Percentiles rank a stretch among this genome's conserved stretches.
phyloP scores from a whole-genome alignment of 345 rosid genomes.

The Bruguiera parviflora region DNA sequence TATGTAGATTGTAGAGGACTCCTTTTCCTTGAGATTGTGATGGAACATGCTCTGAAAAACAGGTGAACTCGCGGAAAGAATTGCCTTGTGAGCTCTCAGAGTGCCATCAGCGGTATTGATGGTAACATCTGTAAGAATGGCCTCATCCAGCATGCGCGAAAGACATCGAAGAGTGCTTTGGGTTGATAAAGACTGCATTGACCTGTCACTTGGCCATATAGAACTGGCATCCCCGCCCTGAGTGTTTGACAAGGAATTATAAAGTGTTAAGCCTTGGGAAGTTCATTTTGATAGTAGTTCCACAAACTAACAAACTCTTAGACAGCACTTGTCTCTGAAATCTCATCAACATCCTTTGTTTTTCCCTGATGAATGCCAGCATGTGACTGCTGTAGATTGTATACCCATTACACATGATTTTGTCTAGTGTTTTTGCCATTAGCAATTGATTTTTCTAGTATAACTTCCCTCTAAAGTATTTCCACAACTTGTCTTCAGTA shows the following conservation, averaged over 20 bases:
- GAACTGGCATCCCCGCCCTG: conserved; percentile 72
- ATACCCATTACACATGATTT: too few species aligned
- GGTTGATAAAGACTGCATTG: conserved; percentile 54
- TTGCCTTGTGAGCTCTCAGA: conserved; percentile 75
- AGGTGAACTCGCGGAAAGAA: conserved; percentile 79
- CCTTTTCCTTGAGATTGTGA: conserved; percentile 88
- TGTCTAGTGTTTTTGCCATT: too few species aligned
- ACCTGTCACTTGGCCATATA: conserved; percentile 66
- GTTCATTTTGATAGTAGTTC: not conserved
- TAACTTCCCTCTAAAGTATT: not conserved
- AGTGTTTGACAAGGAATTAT: conserved; percentile 10
- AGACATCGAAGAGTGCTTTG: conserved; percentile 69
- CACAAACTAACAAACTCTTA: not conserved
- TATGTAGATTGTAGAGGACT: conserved; percentile 70
- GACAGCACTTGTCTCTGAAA: not conserved
- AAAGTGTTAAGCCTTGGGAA: not conserved
- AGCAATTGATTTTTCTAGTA: not conserved
- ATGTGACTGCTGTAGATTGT: too few species aligned
- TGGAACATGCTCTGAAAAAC: conserved; percentile 91
- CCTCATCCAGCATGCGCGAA: conserved; percentile 83
- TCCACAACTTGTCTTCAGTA: not conserved
- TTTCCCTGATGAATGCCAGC: too few species aligned
- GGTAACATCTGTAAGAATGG: conserved; percentile 65
- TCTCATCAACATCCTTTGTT: too few species aligned
- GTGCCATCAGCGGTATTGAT: conserved; percentile 77